These are phyloP conservation scores for Globisporangium iwayamae DNA, from an alignment of 352 stramenopile genomes.

Conservation along the genomic window DNA sequence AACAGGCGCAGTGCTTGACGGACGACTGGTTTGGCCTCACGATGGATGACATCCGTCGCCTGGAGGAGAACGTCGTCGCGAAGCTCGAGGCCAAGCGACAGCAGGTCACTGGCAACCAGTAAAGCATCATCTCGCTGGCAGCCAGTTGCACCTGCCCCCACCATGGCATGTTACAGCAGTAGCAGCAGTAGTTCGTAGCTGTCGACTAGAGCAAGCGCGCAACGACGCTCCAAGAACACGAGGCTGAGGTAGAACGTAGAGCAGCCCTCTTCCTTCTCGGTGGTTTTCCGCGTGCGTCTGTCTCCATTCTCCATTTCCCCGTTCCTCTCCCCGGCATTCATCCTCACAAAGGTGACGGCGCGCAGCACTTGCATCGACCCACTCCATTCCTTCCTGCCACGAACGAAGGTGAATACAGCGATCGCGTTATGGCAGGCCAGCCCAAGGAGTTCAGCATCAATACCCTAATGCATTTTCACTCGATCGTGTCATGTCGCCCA, in stretches of 20 bases:
- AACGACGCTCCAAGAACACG: neutral
- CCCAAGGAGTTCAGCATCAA: too few relatives aligned
- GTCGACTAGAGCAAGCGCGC: slow-evolving; percentile 2
- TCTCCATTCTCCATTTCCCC: neutral
- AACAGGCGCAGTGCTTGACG: slow-evolving; percentile 70
- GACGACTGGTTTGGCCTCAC: slow-evolving; percentile 82
- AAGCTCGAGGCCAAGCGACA: slow-evolving; percentile 77
- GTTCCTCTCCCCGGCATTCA: neutral
- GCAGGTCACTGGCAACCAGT: slow-evolving; percentile 36
- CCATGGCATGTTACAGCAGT: neutral
- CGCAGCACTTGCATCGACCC: neutral
- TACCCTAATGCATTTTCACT: too few relatives aligned
- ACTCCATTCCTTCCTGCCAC: neutral
- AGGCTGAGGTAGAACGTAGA: neutral
- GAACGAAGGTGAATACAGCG: neutral
- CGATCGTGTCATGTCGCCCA: too few relatives aligned
- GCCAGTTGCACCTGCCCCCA: neutral
- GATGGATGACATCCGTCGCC: slow-evolving; percentile 81
- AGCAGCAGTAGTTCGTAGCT: neutral
- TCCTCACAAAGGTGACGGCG: neutral
- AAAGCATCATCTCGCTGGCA: slow-evolving; percentile 2
- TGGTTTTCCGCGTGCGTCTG: neutral
- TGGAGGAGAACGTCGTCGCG: slow-evolving; percentile 67
- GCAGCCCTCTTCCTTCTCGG: neutral
- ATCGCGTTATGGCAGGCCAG: too few relatives aligned